Percentiles rank a stretch among this genome's conserved stretches.
Conservation (phyloP, 768 basidiomycete genomes). For the Tulasnella sp. region DNA sequence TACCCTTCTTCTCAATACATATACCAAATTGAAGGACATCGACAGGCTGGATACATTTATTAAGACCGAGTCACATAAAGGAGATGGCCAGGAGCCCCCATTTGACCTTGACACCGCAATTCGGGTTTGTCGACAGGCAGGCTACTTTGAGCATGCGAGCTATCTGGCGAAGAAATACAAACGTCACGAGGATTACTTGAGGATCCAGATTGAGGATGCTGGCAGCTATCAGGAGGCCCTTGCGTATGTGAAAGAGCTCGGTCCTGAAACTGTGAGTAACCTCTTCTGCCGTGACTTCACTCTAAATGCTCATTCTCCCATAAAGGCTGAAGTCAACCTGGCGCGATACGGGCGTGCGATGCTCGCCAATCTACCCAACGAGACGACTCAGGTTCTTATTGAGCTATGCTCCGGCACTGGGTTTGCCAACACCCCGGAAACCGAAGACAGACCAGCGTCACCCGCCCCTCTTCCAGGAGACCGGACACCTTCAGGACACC, state of each 20-base stretch:
- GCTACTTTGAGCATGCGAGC: slow-evolving; percentile 89
- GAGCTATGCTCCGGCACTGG: slow-evolving; percentile 76
- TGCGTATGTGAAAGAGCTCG: slow-evolving; percentile 67
- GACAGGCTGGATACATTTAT: slow-evolving; percentile 84
- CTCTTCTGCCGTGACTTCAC: not conserved
- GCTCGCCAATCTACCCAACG: slow-evolving; percentile 71
- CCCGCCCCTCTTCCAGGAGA: not conserved
- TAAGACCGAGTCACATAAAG: slow-evolving; percentile 66
- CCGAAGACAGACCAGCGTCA: slow-evolving; percentile 33
- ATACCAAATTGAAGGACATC: slow-evolving; percentile 93
- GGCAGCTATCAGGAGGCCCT: slow-evolving; percentile 75
- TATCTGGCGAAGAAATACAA: slow-evolving; percentile 90
- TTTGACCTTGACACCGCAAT: slow-evolving; percentile 98
- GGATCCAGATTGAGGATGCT: slow-evolving; percentile 91
- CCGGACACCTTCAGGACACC: not conserved
- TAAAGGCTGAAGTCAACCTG: slow-evolving; percentile 71
- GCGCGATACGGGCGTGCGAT: slow-evolving; percentile 83
- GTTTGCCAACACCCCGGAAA: slow-evolving; percentile 35
- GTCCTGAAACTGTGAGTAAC: slow-evolving; percentile 63
- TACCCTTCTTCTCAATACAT: slow-evolving; percentile 91
- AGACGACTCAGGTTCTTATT: slow-evolving; percentile 84
- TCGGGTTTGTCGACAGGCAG: slow-evolving; percentile 90
- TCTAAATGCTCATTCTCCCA: not conserved
- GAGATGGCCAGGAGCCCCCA: slow-evolving; percentile 56
- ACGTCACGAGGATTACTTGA: slow-evolving; percentile 84